Base-by-base conservation (phyloP, 2,329 filamentous ascomycete genomes). In the Triangularia setosa region DNA sequence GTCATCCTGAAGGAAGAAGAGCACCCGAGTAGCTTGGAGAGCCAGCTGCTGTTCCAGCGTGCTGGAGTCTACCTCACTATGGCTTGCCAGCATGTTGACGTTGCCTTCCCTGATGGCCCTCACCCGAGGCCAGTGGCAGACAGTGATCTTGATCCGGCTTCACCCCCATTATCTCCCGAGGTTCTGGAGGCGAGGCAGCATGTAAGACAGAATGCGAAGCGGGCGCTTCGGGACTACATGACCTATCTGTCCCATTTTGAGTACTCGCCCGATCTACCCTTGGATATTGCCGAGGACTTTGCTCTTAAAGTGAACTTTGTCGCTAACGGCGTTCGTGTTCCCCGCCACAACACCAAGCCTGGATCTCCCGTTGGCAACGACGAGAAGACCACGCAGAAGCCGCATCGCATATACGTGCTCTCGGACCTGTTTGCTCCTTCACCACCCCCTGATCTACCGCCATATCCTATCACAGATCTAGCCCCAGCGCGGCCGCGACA, bases 21-120 rank as follows among this genome's bases (percentile, higher is more conserved):
- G 66, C 90, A 93, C 68, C 91, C 91, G 14, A 89, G 83, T 70
- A 91, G 91, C 73, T 79, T 93, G 67, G 89, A 92, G 73, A 81
- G 84, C 57, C 92, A 95, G 72, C 75, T 95, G 4, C 76, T 91
- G 4, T 94, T 95, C 74, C 89, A 93, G 69, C 85, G 92, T 55
- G 92, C 87, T 0, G 85, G 86, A 4, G 87, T 87, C 4, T 90
- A 93, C 73, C 79, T 96, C 35, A 85, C 84, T 3, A 81, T 92
- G 71, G 90, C 92, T 12, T 91, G 86, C 71, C 80, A 87, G 63
- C 79, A 88, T 71, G 84, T 93, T 53, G 77, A 84, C 64, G 76
- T 77, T 18, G 85, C 88, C 48, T 65, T 73, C 2, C 59, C 70
- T 2, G 18, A 48, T 9, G 40, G 12, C 40, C 8, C n/a, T 21